phyloP scores from a whole-genome alignment of 2,329 filamentous ascomycete genomes.

The Colletotrichum lupini region DNA sequence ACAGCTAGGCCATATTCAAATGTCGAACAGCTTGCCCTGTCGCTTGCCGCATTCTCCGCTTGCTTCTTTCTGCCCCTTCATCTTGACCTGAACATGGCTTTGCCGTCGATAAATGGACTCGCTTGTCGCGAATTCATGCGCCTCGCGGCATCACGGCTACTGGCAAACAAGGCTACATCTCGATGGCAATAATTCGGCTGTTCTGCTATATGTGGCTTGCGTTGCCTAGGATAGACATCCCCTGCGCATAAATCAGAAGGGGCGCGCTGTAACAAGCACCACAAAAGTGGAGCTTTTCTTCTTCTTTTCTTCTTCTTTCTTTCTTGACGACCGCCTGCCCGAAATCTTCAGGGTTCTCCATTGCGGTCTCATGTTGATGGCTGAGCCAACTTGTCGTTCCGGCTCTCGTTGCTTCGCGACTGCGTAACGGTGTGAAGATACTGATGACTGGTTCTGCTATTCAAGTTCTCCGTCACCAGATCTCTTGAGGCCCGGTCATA shows the following conservation, averaged over 20 bases:
- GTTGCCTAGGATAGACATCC: background rate
- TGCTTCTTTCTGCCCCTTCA: background rate
- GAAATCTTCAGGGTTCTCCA: background rate
- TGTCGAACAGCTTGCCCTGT: background rate
- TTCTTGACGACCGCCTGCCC: background rate
- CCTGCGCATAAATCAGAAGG: conserved; percentile 12
- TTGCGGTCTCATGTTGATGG: conserved; percentile 14
- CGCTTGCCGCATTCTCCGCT: background rate
- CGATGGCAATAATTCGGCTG: background rate
- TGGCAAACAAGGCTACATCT: background rate
- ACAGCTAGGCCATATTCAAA: background rate
- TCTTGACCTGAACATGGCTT: background rate
- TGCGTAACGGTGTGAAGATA: background rate
- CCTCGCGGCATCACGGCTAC: background rate
- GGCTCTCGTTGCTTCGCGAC: conserved; percentile 1
- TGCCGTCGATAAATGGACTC: background rate
- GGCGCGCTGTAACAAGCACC: background rate
- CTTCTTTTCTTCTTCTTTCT: no score
- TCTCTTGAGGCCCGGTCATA: no score
- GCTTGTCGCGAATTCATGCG: background rate
- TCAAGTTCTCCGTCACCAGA: background rate
- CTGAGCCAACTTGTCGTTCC: conserved; percentile 4
- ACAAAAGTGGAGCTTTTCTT: background rate
- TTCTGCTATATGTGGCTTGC: background rate
- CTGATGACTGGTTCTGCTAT: background rate